Base-by-base conservation (phyloP, 371 early-diverging fungal genomes). In the Polyrhizophydium stewartii region DNA sequence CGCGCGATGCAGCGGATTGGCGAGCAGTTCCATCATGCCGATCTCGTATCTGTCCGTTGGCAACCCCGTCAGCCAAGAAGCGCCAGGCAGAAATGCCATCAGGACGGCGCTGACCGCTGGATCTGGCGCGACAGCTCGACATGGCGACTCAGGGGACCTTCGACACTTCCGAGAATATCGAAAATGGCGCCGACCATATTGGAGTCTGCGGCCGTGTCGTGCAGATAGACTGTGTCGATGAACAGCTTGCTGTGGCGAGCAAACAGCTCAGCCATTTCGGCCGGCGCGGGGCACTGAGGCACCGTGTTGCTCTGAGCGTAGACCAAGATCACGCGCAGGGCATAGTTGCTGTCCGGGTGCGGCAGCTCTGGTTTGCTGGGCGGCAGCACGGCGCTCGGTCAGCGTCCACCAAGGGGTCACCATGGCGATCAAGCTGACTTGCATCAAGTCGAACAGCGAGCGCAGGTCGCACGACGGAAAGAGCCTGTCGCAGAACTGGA, bases 311-410 rank as follows among this genome's bases (percentile, higher is more conserved):
- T 67, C 5, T 75, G 64, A 10, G 71, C 66, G 53, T 80, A 80
- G 19, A 78, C 32, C 59, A 80, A 45, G 22, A 80, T 74, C n/a
- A 72, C 66, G 22, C 76, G 70, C 13, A 68, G 51, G 27, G 56
- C 50, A 16, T 66, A 63, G 1, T 61, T 57, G 2, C 63, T 57
- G 16, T 72, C 49, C 7, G 7, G 3, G 59, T 12, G 45, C 32
- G 27, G 58, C 62, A 52, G 41, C 1, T 49, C 33, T n/a, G 40
- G 45, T 7, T 35, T 25, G n/a, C 62, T 51, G 30, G 28, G 10
- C n/a, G n/a, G n/a, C n/a, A n/a, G 35, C 35, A 35, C 35, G 35
- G 35, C 35, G 35, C 3, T 35, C 35, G 13, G 35, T 13, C 7
- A 35, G n/a, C n/a, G n/a, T n/a, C n/a, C n/a, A n/a, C n/a, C n/a